These are phyloP conservation scores for Thermomyces lanuginosus DNA, from an alignment of 2,329 filamentous ascomycete genomes.

Conservation along the genomic window DNA sequence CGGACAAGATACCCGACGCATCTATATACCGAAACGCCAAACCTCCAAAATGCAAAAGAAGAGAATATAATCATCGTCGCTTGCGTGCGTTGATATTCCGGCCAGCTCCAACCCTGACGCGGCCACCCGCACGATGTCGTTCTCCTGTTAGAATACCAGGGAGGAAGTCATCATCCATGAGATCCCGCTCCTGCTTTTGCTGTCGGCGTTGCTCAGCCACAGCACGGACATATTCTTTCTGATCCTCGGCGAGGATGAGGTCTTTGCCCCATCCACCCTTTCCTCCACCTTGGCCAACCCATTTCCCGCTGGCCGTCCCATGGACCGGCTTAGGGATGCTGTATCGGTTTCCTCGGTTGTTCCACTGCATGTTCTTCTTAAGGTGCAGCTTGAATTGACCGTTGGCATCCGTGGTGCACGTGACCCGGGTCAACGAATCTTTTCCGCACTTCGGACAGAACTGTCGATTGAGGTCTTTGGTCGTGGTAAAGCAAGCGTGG, in stretches of 20 bases:
- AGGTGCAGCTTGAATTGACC: slow-evolving; percentile 75
- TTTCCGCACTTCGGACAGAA: slow-evolving; percentile 90
- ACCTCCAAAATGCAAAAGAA: slow-evolving; percentile 5
- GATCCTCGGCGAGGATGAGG: slow-evolving; percentile 79
- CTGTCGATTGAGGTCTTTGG: slow-evolving; percentile 69
- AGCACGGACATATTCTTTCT: slow-evolving; percentile 71
- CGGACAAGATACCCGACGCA: no score
- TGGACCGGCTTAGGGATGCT: slow-evolving; percentile 81
- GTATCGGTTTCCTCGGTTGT: slow-evolving; percentile 79
- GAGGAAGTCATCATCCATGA: slow-evolving; percentile 92
- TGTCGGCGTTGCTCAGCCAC: slow-evolving; percentile 45
- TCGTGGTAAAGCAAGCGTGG: slow-evolving; percentile 79
- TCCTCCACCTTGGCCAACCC: slow-evolving; percentile 53
- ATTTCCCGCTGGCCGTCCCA: slow-evolving; percentile 64
- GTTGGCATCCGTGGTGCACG: slow-evolving; percentile 64
- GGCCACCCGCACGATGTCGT: slow-evolving; percentile 45
- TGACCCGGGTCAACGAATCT: slow-evolving; percentile 65
- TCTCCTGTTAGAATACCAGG: slow-evolving; percentile 72
- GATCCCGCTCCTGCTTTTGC: slow-evolving; percentile 50
- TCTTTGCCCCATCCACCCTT: slow-evolving; percentile 74
- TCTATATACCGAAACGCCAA: slow-evolving; percentile 5
- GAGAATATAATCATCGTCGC: slow-evolving; percentile 4
- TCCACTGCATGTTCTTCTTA: slow-evolving; percentile 92
- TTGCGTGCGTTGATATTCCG: slow-evolving; percentile 52
- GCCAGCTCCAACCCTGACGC: slow-evolving; percentile 68